A percentile compares a stretch with the other conserved stretches of the same genome.
Conservation (phyloP, 164 flowering plant genomes). For the Annona squamosa region DNA sequence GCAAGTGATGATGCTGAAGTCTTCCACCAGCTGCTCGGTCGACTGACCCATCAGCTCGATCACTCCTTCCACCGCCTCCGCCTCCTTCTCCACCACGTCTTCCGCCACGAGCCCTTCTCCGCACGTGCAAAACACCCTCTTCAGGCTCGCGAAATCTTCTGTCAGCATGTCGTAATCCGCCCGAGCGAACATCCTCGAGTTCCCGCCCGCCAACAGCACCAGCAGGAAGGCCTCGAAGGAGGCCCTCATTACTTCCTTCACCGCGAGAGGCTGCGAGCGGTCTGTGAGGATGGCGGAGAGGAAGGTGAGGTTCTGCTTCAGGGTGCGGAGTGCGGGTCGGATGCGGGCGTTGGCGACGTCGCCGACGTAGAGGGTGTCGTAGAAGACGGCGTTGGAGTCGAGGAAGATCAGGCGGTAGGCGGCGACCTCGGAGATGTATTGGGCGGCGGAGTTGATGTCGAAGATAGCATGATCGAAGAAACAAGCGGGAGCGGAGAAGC, state of each 20-base stretch:
- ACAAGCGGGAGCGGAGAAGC: slow-evolving; percentile 25
- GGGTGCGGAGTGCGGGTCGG: slow-evolving; percentile 57
- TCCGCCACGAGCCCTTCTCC: slow-evolving; percentile 71
- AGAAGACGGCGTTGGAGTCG: slow-evolving; percentile 64
- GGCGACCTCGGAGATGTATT: slow-evolving; percentile 74
- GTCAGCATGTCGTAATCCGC: slow-evolving; percentile 60
- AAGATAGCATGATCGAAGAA: slow-evolving; percentile 45
- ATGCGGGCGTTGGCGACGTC: slow-evolving; percentile 66
- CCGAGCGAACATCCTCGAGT: slow-evolving; percentile 37
- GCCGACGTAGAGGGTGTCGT: slow-evolving; percentile 52
- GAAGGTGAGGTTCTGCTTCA: slow-evolving; percentile 82
- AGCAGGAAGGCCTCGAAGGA: slow-evolving; percentile 75
- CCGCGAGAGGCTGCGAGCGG: slow-evolving; percentile 56
- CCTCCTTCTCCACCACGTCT: slow-evolving; percentile 64
- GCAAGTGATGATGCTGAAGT: slow-evolving; percentile 67
- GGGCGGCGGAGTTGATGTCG: slow-evolving; percentile 47
- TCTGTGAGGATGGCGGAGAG: slow-evolving; percentile 58
- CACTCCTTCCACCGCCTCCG: slow-evolving; percentile 71
- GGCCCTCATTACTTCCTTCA: slow-evolving; percentile 80
- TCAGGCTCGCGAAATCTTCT: slow-evolving; percentile 73
- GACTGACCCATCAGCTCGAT: slow-evolving; percentile 55
- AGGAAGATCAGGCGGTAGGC: slow-evolving; percentile 84
- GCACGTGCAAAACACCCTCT: slow-evolving; percentile 46
- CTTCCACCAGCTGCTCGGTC: slow-evolving; percentile 81
- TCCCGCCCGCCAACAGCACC: slow-evolving; percentile 91